Conservation (phyloP, 2,329 filamentous ascomycete species). For the Aureobasidium subglaciale region DNA sequence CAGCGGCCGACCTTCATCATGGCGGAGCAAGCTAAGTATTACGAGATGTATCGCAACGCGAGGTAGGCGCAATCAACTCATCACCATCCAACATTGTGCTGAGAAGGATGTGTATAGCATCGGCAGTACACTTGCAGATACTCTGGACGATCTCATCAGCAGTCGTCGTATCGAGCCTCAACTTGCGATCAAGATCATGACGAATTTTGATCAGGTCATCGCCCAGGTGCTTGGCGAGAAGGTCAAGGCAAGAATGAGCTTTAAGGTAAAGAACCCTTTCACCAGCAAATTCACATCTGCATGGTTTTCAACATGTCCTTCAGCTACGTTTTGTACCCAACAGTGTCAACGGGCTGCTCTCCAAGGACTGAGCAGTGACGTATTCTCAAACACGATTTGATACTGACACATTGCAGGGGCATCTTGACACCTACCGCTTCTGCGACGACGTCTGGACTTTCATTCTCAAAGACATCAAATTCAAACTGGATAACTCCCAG, state of each 20-base stretch:
- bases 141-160: conserved; percentile 92
- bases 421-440: conserved; percentile 96
- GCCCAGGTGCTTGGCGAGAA: conserved; percentile 86
- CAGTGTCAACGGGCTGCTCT: no score
- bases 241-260: conserved; percentile 73
- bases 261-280: background rate
- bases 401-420: conserved; percentile 54
- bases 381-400: background rate
- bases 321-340: background rate
- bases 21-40: conserved; percentile 53
- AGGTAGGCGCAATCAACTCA: conserved; percentile 59
- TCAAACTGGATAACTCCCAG: conserved; percentile 80
- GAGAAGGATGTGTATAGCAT: conserved; percentile 55
- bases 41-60: conserved; percentile 96
- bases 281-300: background rate
- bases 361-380: no score
- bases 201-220: conserved; percentile 90
- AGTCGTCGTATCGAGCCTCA: conserved; percentile 94
- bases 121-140: conserved; percentile 87
- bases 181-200: conserved; percentile 95
- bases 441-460: conserved; percentile 99
- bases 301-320: background rate
- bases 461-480: conserved; percentile 96
- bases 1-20: conserved; percentile 28
- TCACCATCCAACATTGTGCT: conserved; percentile 17